Evolutionary conservation across 768 basidiomycete genomes (phyloP), one percentile per base, ranked within the genome.

Genomic region (Collybiopsis luxurians): DNA sequence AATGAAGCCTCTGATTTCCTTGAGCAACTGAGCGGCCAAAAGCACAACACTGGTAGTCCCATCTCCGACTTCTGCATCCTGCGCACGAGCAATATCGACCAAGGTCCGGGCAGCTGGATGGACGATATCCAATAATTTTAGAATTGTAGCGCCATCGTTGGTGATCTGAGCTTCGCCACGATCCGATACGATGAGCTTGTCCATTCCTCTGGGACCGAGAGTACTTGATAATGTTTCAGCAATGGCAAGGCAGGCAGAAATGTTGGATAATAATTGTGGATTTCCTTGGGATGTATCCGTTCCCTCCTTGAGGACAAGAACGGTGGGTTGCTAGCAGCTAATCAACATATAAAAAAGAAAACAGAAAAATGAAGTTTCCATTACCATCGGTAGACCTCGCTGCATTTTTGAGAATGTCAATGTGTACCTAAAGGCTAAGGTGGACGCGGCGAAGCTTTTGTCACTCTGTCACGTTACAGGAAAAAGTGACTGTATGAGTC

Each of bases 151-250:
- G 57, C 97, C 97, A 82, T 99, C 97, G 73, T 99, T 99, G 21
- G 97, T 98, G 68, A 99, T 99, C 76, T 97, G 96, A 9, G 97
- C 94, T 59, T 95, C 90, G 49, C 97, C 96, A 56, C 95, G 85
- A 58, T 92, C 89, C 59, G 88, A 88, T 2, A 98, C 96, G 63
- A 97, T 97, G 44, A 98, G 79, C 71, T 98, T 98, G 73, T 99
- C 97, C 97, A 99, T 98, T 60, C 97, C 97, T 58, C 97, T 80
- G 7, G 97, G 97, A 13, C 97, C 97, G n/a, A 99, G 85, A 30
- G 97, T 98, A 55, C 84, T 94, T 21, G 97, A 81, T 53, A 99
- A 83, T 2, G 93, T 98, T 68, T 93, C 85, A 46, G 95, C 75
- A 63, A 99, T 89, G 17, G 95, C 94, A 56, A 95, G 85, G 77